Evolutionary conservation across 345 rosid species (phyloP), one percentile per base, ranked within the genome.

Genomic region (Microthlaspi erraticum): DNA sequence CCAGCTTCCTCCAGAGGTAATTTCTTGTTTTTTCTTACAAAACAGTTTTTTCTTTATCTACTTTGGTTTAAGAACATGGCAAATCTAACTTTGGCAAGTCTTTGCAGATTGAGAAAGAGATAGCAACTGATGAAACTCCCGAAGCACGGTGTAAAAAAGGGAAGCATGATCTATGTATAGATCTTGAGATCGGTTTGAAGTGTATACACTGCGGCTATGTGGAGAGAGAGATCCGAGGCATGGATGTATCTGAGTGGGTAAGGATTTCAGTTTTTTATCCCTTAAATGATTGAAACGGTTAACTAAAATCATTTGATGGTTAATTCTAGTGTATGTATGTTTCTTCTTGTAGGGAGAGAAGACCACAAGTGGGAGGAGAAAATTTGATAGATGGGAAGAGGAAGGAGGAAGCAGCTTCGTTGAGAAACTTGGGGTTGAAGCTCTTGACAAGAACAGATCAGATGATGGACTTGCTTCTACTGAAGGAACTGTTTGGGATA

Each of bases 401-500:
- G 80, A 61, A 71, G 76, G 64, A 29, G 37, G 29, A 11, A 66
- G 14, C 70, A 77, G 51, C 64, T 53, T 52, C 38, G 23, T 13
- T 16, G 63, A 18, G 34, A 36, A 10, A 13, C 66, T 60, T 66
- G 68, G 70, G 13, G 36, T 77, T 42, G 67, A 63, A 42, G 36
- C 10, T 14, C 46, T 20, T 52, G 66, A 7, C 71, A 61, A 45
- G 57, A 41, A 13, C 76, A 50, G 37, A 17, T 49, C 31, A 33
- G 48, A 6, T 72, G 64, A 5, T 7, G 67, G 41, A 5, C 10
- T 43, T 71, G 77, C 52, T 34, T 10, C 55, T 3, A 59, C 55
- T 46, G 64, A 56, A 48, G 91, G 87, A 42, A 86, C 91, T 0
- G 93, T 90, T 34, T 90, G 91, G 96, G 82, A 82, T 63, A 67